Evolutionary conservation across 75 land plant genomes (phyloP), one percentile per base, ranked within the genome.

Genomic region (Sequoia sempervirens): DNA sequence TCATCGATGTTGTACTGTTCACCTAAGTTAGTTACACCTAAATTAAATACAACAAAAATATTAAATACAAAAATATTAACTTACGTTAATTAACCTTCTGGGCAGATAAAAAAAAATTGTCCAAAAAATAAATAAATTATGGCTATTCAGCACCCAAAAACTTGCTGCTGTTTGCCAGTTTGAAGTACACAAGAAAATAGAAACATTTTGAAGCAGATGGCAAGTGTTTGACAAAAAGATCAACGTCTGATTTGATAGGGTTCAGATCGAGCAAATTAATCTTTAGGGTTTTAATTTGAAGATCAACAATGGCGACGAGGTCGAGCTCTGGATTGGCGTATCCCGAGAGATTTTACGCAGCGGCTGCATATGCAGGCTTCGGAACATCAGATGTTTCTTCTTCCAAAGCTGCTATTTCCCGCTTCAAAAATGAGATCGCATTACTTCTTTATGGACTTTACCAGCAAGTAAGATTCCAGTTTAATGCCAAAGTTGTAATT

Each of bases 311-410:
- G 66, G 82, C 87, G 87, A 88, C 91, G 43, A 84, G 86, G 85
- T 86, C 91, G 70, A 89, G 91, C 93, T 88, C 92, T n/a, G 92
- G 92, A 84, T 87, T 92, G 86, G 84, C 98, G 4, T 97, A 97
- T 74, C 99, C 99, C 6, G 95, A 95, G 12, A 82, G 95, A 10
- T 95, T 97, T 92, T 92, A 89, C 87, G 98, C 98, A 5, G 99
- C 99, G 46, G 99, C 98, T 11, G 85, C 95, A 18, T 97, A 93
- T 81, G 93, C 95, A 46, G 99, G 99, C 1, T 92, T 97, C 86
- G 89, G 91, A 32, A 89, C 88, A 85, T 82, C 92, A 23, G 80
- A 87, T 0, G 53, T 69, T 28, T 85, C 92, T 75, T 34, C 88
- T 82, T 40, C 86, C 38, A 73, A 82, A 47, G 87, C 76, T 76